Conservation (phyloP, 2,329 filamentous ascomycete genomes). For the Ambrosiella beaveri region DNA sequence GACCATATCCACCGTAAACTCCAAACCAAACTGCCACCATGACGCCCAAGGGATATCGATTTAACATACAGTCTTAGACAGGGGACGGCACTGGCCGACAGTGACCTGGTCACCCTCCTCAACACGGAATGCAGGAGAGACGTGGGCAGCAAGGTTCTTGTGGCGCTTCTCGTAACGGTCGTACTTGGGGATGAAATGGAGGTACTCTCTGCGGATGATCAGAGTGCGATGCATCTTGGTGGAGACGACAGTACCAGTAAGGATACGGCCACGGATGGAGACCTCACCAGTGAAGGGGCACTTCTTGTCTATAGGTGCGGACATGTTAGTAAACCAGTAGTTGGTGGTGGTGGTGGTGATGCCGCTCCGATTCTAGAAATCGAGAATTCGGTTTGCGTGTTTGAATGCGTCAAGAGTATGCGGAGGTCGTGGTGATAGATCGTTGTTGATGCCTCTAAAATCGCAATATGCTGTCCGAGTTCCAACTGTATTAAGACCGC, state of each 20-base stretch:
- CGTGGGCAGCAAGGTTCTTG: conserved; percentile 99
- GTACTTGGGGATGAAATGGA: conserved; percentile 99
- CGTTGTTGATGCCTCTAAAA: background rate
- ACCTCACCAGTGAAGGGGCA: conserved; percentile 99
- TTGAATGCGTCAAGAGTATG: background rate
- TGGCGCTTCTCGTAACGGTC: conserved; percentile 99
- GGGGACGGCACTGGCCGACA: conserved; percentile 96
- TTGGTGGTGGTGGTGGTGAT: background rate
- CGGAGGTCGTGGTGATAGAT: background rate
- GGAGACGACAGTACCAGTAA: conserved; percentile 96
- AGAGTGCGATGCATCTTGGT: conserved; percentile 99
- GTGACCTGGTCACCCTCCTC: conserved; percentile 99
- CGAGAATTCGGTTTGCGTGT: too few species aligned
- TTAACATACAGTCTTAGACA: conserved; percentile 92
- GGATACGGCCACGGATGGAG: conserved; percentile 99
- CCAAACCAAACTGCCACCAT: too few species aligned
- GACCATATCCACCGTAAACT: too few species aligned
- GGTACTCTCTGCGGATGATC: conserved; percentile 99
- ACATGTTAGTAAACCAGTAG: background rate
- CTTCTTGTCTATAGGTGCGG: conserved; percentile 72
- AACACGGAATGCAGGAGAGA: conserved; percentile 99
- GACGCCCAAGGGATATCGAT: background rate
- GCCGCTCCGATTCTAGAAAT: background rate
- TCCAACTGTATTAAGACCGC: too few species aligned
- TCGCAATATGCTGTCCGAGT: background rate